Evolutionary conservation across 2,329 filamentous ascomycete genomes (phyloP), one percentile per base, ranked within the genome.

Genomic region (Zelopaecilomyces penicillatus): DNA sequence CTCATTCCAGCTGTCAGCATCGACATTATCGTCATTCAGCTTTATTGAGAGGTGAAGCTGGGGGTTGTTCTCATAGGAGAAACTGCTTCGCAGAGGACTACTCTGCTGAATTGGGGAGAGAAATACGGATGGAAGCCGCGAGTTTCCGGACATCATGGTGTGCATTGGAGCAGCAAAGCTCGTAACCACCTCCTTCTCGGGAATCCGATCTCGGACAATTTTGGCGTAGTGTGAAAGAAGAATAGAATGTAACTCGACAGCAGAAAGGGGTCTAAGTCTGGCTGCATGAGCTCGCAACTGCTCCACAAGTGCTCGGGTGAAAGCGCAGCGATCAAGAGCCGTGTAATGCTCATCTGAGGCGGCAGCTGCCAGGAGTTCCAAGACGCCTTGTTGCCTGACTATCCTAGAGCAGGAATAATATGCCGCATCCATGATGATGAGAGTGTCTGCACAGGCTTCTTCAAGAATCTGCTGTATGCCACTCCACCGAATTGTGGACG

Each of bases 391-490:
- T 42, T 73, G 70, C 5, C 74, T 71, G 30, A 69, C 63, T 55
- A 75, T 70, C 49, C 68, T 72, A 2, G 72, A 70, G 6, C 73
- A 74, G 1, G 75, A 74, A 42, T 74, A 79, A 54, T 77, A 80
- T 0, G 73, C 71, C 5, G 75, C 70, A 57, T 80, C 76, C 73
- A 80, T 76, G 31, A 80, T 63, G 44, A 80, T 68, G 19, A 80
- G 63, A 4, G 72, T 75, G 54, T 80, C 76, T 3, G 75, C 69
- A 30, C 64, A 65, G 2, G 75, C 73, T 47, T 77, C 73, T 55
- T 80, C 76, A 6, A 80, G 62, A 11, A 71, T 70, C 48, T 73
- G 71, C 54, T 80, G 75, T 33, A 80, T 72, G 19, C 69, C 69
- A 47, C 66, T 74, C 76, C 76, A 80, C 39, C 74, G 63, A 39